These are phyloP conservation scores for Phaeosphaeria sp. DNA, from an alignment of 2,329 filamentous ascomycete species.

Conservation along the genomic window DNA sequence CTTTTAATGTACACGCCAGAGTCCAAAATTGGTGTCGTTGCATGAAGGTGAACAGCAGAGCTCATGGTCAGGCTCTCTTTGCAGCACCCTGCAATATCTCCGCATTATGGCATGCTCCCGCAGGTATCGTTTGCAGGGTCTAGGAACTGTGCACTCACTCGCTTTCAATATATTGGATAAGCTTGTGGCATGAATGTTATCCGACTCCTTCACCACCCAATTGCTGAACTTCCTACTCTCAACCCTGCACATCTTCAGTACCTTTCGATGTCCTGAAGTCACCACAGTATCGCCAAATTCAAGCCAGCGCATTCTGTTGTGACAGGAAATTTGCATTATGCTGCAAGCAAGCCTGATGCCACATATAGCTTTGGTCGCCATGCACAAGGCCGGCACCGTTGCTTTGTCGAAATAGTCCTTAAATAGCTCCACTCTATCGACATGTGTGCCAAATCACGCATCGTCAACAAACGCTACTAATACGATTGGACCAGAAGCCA, in stretches of 20 bases:
- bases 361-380: background rate
- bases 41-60: background rate
- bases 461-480: background rate
- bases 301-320: too few relatives aligned
- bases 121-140: background rate
- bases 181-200: background rate
- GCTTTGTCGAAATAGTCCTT: background rate
- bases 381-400: background rate
- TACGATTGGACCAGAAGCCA: background rate
- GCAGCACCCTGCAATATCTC: background rate
- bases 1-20: background rate
- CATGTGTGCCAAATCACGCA: background rate
- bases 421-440: background rate
- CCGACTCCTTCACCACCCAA: background rate
- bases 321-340: too few relatives aligned
- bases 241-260: background rate
- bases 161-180: background rate
- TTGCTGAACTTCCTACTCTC: background rate
- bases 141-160: background rate
- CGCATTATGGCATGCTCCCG: background rate
- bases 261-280: too few relatives aligned
- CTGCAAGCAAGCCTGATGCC: too few relatives aligned
- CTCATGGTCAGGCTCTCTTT: background rate
- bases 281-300: too few relatives aligned
- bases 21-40: background rate